These are phyloP conservation scores for Coprinopsis strossmayeri DNA, from an alignment of 768 basidiomycete genomes.

Conservation along the genomic window DNA sequence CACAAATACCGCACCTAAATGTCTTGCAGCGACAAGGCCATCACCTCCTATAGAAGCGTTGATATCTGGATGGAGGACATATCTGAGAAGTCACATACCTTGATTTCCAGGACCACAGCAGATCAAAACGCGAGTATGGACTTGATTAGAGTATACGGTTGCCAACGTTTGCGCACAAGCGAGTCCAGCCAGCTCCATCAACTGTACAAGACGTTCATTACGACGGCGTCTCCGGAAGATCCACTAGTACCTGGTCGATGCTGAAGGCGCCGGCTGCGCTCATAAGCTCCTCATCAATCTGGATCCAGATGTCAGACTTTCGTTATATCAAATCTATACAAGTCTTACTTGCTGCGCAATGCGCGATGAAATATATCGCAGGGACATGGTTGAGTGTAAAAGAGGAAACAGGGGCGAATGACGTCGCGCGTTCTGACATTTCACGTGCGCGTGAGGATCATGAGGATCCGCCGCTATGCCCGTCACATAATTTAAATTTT, in stretches of 20 bases:
- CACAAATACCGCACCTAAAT: conserved; percentile 55
- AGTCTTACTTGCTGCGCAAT: conserved; percentile 72
- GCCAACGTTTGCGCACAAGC: conserved; percentile 88
- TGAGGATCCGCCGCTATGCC: too few relatives aligned
- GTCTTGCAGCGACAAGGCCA: conserved; percentile 92
- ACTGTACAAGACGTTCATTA: conserved; percentile 30
- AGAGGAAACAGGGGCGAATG: neutral
- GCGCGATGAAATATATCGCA: conserved; percentile 63
- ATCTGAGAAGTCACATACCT: conserved; percentile 27
- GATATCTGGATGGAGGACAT: neutral
- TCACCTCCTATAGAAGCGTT: conserved; percentile 59
- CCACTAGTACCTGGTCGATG: conserved; percentile 68
- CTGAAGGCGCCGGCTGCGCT: conserved; percentile 83
- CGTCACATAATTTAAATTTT: too few relatives aligned
- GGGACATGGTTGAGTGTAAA: conserved; percentile 30
- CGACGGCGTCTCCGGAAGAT: neutral
- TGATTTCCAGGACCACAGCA: conserved; percentile 98
- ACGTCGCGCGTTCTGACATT: too few relatives aligned
- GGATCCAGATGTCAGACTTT: conserved; percentile 3
- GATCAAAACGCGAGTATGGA: conserved; percentile 76
- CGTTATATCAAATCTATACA: neutral
- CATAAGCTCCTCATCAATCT: conserved; percentile 98
- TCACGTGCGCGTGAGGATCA: too few relatives aligned
- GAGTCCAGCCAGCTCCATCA: conserved; percentile 95
- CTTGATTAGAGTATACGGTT: conserved; percentile 63